phyloP scores from a whole-genome alignment of 345 rosid genomes.

The Eucalyptus curtisii region DNA sequence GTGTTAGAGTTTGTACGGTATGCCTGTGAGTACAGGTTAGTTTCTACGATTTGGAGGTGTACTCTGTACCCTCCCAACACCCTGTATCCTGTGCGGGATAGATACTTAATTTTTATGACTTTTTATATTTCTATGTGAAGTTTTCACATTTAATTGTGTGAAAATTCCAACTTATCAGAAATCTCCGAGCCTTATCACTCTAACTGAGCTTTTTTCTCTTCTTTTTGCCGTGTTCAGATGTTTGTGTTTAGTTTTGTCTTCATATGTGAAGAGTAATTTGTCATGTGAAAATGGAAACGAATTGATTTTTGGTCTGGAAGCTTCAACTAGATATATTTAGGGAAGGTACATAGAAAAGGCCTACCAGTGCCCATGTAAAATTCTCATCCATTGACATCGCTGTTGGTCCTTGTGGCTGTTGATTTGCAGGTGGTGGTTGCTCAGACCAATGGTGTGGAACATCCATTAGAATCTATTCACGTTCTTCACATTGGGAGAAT shows the following conservation, averaged over 20 bases:
- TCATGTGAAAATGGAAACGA: not conserved
- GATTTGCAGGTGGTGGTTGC: constrained; percentile 62
- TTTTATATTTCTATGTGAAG: not conserved
- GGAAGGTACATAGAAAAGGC: not conserved
- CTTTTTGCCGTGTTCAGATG: not conserved
- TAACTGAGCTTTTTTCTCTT: not conserved
- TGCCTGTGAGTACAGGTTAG: not conserved
- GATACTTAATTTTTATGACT: not conserved
- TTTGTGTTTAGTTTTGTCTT: not conserved
- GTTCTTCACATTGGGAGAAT: constrained; percentile 88
- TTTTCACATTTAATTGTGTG: not conserved
- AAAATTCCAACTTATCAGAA: not conserved
- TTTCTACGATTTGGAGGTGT: not conserved
- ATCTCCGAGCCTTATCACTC: not conserved
- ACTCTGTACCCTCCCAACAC: not conserved
- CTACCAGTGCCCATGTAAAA: not conserved
- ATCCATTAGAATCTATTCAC: constrained; percentile 78
- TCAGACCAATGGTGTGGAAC: constrained; percentile 67
- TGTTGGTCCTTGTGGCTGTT: not conserved
- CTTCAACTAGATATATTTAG: not conserved
- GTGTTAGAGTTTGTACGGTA: not conserved
- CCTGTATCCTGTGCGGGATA: not conserved
- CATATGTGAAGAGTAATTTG: not conserved
- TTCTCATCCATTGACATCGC: not conserved
- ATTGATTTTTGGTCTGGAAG: not conserved